These are phyloP conservation scores for Kodamaea leandrae DNA, from an alignment of 805 yeast species.

Conservation along the genomic window DNA sequence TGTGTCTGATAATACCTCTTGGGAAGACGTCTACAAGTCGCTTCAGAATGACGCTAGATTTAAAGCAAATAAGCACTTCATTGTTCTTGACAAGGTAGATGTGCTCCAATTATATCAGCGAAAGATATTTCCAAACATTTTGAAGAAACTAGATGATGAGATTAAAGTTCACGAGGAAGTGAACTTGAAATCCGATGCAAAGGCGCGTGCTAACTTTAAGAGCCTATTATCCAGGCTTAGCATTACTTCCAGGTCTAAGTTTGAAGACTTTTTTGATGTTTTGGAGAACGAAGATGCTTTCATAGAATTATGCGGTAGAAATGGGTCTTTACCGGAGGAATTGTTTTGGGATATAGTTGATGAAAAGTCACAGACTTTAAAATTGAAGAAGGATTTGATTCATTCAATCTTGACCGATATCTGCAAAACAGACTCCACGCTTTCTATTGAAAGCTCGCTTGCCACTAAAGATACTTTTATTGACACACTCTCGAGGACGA, in stretches of 20 bases:
- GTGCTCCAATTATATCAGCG: conserved; percentile 51
- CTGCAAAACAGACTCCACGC: conserved; percentile 11
- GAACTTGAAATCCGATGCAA: conserved; percentile 58
- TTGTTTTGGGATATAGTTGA: conserved; percentile 73
- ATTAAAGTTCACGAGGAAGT: conserved; percentile 25
- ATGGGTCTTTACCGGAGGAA: conserved; percentile 77
- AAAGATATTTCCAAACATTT: conserved; percentile 29
- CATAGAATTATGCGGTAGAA: conserved; percentile 62
- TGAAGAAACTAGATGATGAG: conserved; percentile 20
- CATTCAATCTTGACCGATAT: conserved; percentile 29
- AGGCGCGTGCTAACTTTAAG: conserved; percentile 62
- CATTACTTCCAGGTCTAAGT: conserved; percentile 50
- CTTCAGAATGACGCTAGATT: conserved; percentile 50
- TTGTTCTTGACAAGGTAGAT: conserved; percentile 54
- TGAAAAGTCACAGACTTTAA: conserved; percentile 53
- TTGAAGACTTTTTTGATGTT: conserved; percentile 53
- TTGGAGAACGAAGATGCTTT: conserved; percentile 59
- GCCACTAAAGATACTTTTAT: conserved; percentile 19
- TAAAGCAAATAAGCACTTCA: conserved; percentile 57
- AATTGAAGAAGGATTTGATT: conserved; percentile 58
- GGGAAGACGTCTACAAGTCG: conserved; percentile 37
- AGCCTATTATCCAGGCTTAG: conserved; percentile 43
- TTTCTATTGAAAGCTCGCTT: neutral
- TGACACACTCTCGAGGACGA: conserved; percentile 15
- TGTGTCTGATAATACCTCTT: conserved; percentile 27